Evolutionary conservation across 148 eudicot genomes (phyloP).

Genomic region (Salicornia ramosissima): DNA sequence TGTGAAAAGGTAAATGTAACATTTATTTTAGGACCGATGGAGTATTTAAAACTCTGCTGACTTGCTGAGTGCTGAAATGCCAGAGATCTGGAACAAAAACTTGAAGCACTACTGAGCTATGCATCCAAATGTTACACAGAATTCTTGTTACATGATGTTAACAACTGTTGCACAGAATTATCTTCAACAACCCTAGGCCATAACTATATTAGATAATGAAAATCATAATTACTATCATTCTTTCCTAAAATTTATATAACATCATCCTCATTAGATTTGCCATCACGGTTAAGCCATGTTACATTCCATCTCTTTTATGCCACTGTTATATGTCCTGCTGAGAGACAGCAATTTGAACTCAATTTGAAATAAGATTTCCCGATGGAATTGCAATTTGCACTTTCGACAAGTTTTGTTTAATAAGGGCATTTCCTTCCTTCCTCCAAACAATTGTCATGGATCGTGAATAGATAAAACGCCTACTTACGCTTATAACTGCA

Average conservation of each 20-base stretch:
- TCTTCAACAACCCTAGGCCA: too few species aligned
- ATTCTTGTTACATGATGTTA: too few species aligned
- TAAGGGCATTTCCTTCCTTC: background rate
- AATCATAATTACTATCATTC: background rate
- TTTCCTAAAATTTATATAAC: background rate
- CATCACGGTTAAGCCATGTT: background rate
- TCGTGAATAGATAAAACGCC: background rate
- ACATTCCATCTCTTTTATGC: background rate
- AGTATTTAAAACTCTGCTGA: too few species aligned
- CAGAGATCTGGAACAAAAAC: too few species aligned
- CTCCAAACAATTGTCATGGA: background rate
- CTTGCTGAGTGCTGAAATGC: too few species aligned
- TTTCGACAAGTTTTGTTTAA: background rate
- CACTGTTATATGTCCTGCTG: background rate
- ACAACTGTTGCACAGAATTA: too few species aligned
- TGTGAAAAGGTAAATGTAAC: too few species aligned
- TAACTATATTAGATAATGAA: background rate
- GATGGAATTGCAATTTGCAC: background rate
- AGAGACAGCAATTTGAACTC: background rate
- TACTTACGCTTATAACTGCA: conserved; percentile 35
- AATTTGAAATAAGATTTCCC: background rate
- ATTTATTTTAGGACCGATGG: too few species aligned
- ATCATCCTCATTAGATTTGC: background rate
- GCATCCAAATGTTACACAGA: too few species aligned
- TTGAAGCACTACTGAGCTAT: too few species aligned